A percentile compares a stretch with the other conserved stretches of the same genome.
These are phyloP conservation scores for Colletotrichum nymphaeae DNA, from an alignment of 2,329 filamentous ascomycete genomes.

Conservation along the genomic window DNA sequence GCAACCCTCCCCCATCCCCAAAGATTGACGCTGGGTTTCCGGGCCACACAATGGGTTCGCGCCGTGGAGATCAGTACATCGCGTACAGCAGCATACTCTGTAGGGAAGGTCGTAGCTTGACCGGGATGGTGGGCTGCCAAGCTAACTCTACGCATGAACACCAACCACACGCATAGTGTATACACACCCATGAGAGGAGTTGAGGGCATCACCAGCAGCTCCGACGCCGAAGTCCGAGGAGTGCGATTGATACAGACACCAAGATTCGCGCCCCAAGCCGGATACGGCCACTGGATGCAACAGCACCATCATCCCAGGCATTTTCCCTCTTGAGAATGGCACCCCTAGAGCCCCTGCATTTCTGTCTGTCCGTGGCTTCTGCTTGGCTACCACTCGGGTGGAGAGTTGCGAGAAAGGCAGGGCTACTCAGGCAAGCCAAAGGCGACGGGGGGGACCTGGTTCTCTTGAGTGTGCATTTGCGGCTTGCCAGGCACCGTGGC, in stretches of 20 bases:
- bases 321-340: background rate
- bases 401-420: constrained; percentile 8
- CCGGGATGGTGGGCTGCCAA: background rate
- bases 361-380: background rate
- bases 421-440: background rate
- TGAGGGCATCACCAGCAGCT: constrained; percentile 3
- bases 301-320: background rate
- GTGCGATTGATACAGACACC: background rate
- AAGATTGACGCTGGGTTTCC: constrained; percentile 19
- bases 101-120: background rate
- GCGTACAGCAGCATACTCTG: background rate
- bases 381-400: constrained; percentile 7
- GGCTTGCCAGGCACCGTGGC: background rate
- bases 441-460: background rate
- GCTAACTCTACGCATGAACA: background rate
- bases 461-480: background rate
- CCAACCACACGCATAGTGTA: background rate
- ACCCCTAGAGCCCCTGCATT: background rate
- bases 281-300: background rate
- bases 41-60: constrained; percentile 4
- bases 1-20: background rate
- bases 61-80: constrained; percentile 7
- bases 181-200: background rate
- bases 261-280: background rate
- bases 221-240: background rate